Percentiles rank a stretch among this genome's conserved stretches.
These are phyloP conservation scores for Phytophthora citricola DNA, from an alignment of 352 stramenopile species.

Conservation along the genomic window DNA sequence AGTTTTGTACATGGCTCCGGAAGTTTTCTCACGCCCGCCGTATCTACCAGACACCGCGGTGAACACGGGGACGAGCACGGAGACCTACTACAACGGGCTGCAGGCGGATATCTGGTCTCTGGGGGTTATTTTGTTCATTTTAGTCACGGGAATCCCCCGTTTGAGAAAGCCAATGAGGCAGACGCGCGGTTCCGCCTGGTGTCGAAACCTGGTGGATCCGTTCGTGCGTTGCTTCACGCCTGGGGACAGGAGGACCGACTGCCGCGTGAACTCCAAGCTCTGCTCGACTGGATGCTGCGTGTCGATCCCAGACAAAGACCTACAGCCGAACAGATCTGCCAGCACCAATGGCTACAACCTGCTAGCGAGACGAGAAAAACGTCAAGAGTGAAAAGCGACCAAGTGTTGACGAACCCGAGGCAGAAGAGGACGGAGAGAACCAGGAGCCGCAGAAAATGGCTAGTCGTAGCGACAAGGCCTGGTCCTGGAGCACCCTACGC, in stretches of 20 bases:
- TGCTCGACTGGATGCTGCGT: constrained; percentile 49
- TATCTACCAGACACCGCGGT: not conserved
- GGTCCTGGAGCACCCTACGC: constrained; percentile 14
- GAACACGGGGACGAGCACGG: constrained; percentile 9
- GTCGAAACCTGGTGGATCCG: constrained; percentile 33
- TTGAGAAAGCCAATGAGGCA: constrained; percentile 45
- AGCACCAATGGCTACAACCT: constrained; percentile 47
- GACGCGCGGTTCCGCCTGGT: constrained; percentile 69
- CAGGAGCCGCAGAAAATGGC: constrained; percentile 41
- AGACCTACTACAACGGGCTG: constrained; percentile 50
- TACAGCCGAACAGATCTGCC: constrained; percentile 45
- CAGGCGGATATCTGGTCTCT: constrained; percentile 73
- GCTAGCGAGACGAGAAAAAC: not conserved
- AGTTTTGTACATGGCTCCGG: constrained; percentile 72
- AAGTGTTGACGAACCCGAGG: constrained; percentile 15
- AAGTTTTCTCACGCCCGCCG: constrained; percentile 44
- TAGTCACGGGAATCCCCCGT: constrained; percentile 60
- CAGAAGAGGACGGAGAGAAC: constrained; percentile 24
- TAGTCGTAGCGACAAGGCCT: constrained; percentile 11
- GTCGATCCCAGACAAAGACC: constrained; percentile 42
- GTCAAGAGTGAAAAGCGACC: constrained; percentile 21
- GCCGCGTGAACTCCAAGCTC: constrained; percentile 34
- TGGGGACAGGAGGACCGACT: constrained; percentile 53
- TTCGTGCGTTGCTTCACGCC: constrained; percentile 41
- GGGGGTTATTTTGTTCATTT: constrained; percentile 68